A percentile compares a stretch with the other conserved stretches of the same genome.
These are phyloP conservation scores for Fraxinus sp. DNA, from an alignment of 305 asterid genomes.

Conservation along the genomic window DNA sequence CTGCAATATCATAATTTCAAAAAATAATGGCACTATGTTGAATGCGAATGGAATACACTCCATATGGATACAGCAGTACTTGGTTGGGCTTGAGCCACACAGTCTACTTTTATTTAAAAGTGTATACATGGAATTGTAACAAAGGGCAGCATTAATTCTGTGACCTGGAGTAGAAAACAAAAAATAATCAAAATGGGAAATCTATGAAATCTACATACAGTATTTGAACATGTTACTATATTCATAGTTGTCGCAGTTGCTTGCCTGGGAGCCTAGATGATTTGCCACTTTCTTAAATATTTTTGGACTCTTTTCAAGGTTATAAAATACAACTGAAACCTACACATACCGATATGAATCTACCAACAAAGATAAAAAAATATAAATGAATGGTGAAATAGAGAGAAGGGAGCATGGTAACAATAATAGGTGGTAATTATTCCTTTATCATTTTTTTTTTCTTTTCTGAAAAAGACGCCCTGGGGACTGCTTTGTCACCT, in stretches of 20 bases:
- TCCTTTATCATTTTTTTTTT: background rate
- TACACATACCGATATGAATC: background rate
- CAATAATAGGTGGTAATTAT: background rate
- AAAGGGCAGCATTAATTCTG: background rate
- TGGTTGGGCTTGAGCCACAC: background rate
- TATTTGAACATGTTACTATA: background rate
- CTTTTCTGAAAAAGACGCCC: background rate
- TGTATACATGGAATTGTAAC: background rate
- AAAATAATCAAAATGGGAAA: background rate
- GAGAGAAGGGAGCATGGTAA: background rate
- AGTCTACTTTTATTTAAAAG: background rate
- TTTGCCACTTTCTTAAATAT: background rate
- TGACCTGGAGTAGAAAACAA: background rate
- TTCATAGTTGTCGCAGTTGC: background rate
- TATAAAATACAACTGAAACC: background rate
- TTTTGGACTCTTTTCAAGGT: background rate
- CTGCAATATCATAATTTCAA: background rate
- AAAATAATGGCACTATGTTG: background rate
- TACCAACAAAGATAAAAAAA: background rate
- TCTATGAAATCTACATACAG: background rate
- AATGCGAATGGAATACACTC: background rate
- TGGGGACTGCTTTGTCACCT: background rate
- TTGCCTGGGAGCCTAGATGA: background rate
- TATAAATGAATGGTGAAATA: background rate
- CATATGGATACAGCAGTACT: background rate